Evolutionary conservation across 2,329 filamentous ascomycete genomes (phyloP), one percentile per base, ranked within the genome.

Genomic region (Hypomyces rosellus): DNA sequence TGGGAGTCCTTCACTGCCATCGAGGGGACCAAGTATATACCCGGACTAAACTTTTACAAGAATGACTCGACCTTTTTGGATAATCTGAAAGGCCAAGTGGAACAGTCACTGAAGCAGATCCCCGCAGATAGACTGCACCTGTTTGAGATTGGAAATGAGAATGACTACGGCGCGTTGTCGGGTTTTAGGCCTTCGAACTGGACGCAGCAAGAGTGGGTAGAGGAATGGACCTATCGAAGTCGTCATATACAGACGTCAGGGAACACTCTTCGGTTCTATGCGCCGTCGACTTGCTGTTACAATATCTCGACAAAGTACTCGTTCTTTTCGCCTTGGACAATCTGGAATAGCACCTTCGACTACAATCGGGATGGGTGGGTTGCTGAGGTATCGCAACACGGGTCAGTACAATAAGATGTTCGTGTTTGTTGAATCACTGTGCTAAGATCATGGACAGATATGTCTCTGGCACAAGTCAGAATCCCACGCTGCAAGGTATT

Each of bases 11-110:
- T 51, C 20, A 51, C 49, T 3, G 49, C 49, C 12, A 48, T 48
- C 16, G 33, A 43, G 4, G 49, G 45, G 8, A 51, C 49, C 18
- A 51, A 37, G 16, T 51, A 48, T 18, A 51, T 51, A 12, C 43
- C 48, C 18, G 49, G 45, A 14, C 38, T 47, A n/a, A 51, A 51
- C 22, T 51, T 51, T 30, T 51, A 51, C 38, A 51, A 48, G 22
- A 51, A 51, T 15, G 49, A 51, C 7, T 51, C 45, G 5, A 48
- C 44, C 8, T 51, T 34, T 20, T 30, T 51, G 11, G 44, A 43
- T 8, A 51, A 51, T 20, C 39, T 51, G 5, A 6, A 22, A 20
- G 44, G 45, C 2, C 16, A 51, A 22, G 49, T 51, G 2, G 16
- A 20, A 34, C 30, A 51, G 37, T 34, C 49, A 5, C 14, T 48